Base-by-base conservation (phyloP, 371 early-diverging fungal species). In the Lichtheimia corymbifera region DNA sequence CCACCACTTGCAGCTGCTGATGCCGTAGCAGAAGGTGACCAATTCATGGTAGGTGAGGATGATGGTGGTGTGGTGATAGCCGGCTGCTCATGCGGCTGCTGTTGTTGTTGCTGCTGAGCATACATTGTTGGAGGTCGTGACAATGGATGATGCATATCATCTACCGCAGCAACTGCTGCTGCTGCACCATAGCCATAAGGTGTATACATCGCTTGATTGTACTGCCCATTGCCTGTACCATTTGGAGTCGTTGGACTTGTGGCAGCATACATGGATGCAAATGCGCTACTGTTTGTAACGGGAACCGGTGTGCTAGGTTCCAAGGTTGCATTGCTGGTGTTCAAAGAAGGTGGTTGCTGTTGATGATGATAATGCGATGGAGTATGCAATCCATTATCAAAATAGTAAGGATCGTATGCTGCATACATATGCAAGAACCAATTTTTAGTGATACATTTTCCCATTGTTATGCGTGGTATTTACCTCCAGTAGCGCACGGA, bases 271-370 rank as follows among this genome's bases (percentile, higher is more conserved):
- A 58, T 50, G 18, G 59, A 50, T 25, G 59, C 49, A 15, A 41
- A 35, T 6, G 35, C 35, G 9, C 35, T 35, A 6, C 7, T 30
- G 2, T 35, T 35, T 9, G 35, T 35, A 18, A 20, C 41, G 14
- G 60, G 53, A 43, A 59, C 60, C 15, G 60, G 53, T 47, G 60
- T 52, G 17, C 53, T 40, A 17, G 60, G 44, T 59, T 59, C 60
- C 52, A 59, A 28, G 17, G 59, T 27, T 14, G 5, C 43, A 24
- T 50, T 30, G 53, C 17, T 35, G 2, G 35, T 35, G 11, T 11
- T 35, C 35, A 35, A 35, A 35, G 35, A 35, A 28, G 28, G 28
- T 35, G 35, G 35, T 11, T 35, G 35, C 11, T 35, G 35, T 2
- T 35, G 35, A 9, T 35, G 52, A 18, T 35, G 63, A 43, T 63